phyloP scores from a whole-genome alignment of 1,284 basidiomycete genomes.

The Psilocybe mexicana region DNA sequence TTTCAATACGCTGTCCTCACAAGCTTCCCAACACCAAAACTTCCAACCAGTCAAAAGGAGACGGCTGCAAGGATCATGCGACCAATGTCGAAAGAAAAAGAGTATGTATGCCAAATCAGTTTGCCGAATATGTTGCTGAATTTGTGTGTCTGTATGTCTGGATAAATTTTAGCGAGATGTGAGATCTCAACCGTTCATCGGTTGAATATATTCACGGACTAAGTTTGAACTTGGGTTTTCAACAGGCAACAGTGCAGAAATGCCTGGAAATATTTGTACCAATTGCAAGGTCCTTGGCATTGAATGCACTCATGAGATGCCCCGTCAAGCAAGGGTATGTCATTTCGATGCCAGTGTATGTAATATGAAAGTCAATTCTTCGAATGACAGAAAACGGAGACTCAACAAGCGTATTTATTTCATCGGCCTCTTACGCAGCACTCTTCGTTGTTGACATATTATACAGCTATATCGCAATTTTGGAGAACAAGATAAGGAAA shows the following conservation, averaged over 20 bases:
- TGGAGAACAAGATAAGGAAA: conserved; percentile 50
- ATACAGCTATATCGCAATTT: conserved; percentile 52
- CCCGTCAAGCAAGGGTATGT: conserved; percentile 50
- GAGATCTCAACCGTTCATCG: neutral
- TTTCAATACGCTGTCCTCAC: neutral
- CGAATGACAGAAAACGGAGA: conserved; percentile 54
- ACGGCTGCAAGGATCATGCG: conserved; percentile 37
- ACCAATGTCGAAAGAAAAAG: conserved; percentile 38
- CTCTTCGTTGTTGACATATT: neutral
- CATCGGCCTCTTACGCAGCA: neutral
- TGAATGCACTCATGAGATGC: conserved; percentile 58
- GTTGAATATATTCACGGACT: neutral
- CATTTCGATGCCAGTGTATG: neutral
- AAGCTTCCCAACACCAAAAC: neutral
- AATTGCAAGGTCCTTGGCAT: conserved; percentile 67
- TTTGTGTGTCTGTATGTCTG: neutral
- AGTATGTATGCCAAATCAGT: conserved; percentile 22
- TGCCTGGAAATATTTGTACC: conserved; percentile 60
- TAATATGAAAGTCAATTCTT: neutral
- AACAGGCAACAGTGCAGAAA: conserved; percentile 51
- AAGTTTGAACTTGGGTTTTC: neutral
- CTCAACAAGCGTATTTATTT: conserved; percentile 51
- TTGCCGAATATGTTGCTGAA: neutral
- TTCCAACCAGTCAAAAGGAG: conserved; percentile 23
- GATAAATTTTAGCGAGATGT: neutral